A percentile compares a stretch with the other conserved stretches of the same genome.
These are phyloP conservation scores for Luffa aegyptiaca DNA, from an alignment of 306 rosid species.

Conservation along the genomic window DNA sequence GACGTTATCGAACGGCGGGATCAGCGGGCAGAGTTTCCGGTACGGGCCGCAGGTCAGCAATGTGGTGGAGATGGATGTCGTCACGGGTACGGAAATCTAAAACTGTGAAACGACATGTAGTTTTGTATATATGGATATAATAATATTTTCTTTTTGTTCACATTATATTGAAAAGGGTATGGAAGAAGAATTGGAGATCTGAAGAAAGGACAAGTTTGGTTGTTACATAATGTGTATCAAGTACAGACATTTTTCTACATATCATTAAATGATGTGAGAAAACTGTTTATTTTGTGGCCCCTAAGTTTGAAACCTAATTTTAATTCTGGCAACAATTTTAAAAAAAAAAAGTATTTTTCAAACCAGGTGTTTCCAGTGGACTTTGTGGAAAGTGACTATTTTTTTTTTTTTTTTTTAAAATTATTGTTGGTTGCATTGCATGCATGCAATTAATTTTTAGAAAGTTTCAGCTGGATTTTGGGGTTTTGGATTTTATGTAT, in stretches of 20 bases:
- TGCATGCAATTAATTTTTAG: constrained; percentile 3
- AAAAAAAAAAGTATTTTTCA: neutral
- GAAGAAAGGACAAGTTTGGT: neutral
- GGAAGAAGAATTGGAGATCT: neutral
- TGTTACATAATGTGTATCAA: neutral
- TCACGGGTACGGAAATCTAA: constrained; percentile 41
- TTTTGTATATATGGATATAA: neutral
- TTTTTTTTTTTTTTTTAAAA: neutral
- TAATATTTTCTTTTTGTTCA: neutral
- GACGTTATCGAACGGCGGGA: constrained; percentile 81
- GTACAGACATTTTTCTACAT: constrained; percentile 3
- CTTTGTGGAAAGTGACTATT: neutral
- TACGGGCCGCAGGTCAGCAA: constrained; percentile 78
- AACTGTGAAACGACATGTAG: neutral
- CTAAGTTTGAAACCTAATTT: neutral
- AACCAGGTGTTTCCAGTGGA: neutral
- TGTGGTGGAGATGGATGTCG: constrained; percentile 60
- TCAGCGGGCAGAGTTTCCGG: constrained; percentile 68
- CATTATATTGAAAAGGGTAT: neutral
- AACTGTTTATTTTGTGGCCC: constrained; percentile 3
- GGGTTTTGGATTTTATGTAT: neutral
- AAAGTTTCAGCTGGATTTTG: neutral
- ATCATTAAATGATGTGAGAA: neutral
- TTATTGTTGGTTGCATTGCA: neutral
- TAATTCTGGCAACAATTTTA: neutral